A percentile compares a stretch with the other conserved stretches of the same genome.
These are phyloP conservation scores for Ogataea populi-albae DNA, from an alignment of 805 yeast genomes.

Conservation along the genomic window DNA sequence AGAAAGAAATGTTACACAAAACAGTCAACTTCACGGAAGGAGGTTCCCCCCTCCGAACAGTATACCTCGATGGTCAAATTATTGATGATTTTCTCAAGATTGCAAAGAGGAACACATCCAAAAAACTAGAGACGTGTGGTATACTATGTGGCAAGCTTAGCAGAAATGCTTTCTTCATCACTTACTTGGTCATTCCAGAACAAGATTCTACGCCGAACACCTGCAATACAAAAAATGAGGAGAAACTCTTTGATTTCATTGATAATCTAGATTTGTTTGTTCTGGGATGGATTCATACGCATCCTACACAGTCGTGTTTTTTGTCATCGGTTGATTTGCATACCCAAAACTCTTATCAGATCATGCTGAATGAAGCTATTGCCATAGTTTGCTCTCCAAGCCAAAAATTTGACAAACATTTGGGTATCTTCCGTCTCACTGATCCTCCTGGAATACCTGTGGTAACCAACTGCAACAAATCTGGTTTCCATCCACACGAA, in stretches of 20 bases:
- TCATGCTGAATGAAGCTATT: slow-evolving; percentile 66
- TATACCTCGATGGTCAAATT: slow-evolving; percentile 48
- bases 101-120: slow-evolving; percentile 47
- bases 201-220: slow-evolving; percentile 63
- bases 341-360: slow-evolving; percentile 65
- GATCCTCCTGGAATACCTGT: slow-evolving; percentile 63
- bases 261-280: slow-evolving; percentile 56
- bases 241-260: slow-evolving; percentile 51
- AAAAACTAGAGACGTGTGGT: slow-evolving; percentile 63
- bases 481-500: slow-evolving; percentile 63
- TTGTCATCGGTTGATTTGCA: slow-evolving; percentile 64
- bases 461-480: slow-evolving; percentile 46
- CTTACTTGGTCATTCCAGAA: slow-evolving; percentile 58
- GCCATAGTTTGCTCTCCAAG: slow-evolving; percentile 66
- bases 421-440: slow-evolving; percentile 59
- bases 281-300: slow-evolving; percentile 76
- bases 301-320: slow-evolving; percentile 71
- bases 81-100: slow-evolving; percentile 42
- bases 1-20: slow-evolving; percentile 32
- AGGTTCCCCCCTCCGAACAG: slow-evolving; percentile 51
- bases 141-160: slow-evolving; percentile 61
- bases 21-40: slow-evolving; percentile 48
- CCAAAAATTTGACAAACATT: slow-evolving; percentile 37
- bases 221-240: slow-evolving; percentile 61
- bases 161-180: slow-evolving; percentile 60